Evolutionary conservation across 108 stramenopile genomes (phyloP).

Genomic region (Pelagomonas calceolata): DNA sequence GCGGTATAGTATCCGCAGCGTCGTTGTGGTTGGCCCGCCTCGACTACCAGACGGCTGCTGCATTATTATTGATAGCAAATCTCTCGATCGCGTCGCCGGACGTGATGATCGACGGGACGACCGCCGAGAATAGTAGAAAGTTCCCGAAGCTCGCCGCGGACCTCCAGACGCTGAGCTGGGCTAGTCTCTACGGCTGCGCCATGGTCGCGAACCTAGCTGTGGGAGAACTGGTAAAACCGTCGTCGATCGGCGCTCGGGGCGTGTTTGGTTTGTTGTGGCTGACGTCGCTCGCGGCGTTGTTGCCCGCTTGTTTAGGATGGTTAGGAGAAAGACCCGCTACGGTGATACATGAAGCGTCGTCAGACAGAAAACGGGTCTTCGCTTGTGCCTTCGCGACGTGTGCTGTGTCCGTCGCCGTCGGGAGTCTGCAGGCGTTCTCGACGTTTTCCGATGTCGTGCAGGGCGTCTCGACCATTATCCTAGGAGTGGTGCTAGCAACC

Average conservation of each 20-base stretch:
- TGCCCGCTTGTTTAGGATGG: slow-evolving; percentile 7
- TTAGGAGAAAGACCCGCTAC: slow-evolving; percentile 1
- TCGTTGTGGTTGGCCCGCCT: not conserved
- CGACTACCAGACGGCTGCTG: not conserved
- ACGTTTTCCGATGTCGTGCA: not conserved
- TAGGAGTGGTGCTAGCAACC: not conserved
- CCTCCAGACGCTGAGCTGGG: slow-evolving; percentile 16
- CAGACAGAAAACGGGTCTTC: too few species aligned
- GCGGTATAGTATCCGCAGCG: slow-evolving; percentile 1
- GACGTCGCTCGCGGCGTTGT: slow-evolving; percentile 8
- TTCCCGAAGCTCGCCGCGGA: slow-evolving; percentile 13
- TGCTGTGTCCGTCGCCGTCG: not conserved
- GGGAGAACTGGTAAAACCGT: not conserved
- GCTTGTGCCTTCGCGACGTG: not conserved
- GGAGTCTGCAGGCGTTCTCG: not conserved
- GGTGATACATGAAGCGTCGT: too few species aligned
- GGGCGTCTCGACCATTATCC: not conserved
- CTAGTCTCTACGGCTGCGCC: not conserved
- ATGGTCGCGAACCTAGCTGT: not conserved
- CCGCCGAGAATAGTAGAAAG: slow-evolving; percentile 9
- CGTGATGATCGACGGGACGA: slow-evolving; percentile 17
- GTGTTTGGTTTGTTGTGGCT: slow-evolving; percentile 5
- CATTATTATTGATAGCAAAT: slow-evolving; percentile 5
- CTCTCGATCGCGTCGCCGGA: slow-evolving; percentile 17
- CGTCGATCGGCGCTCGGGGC: not conserved